phyloP scores from a whole-genome alignment of 768 basidiomycete species.

The Pilatotrama ljubarskyi region DNA sequence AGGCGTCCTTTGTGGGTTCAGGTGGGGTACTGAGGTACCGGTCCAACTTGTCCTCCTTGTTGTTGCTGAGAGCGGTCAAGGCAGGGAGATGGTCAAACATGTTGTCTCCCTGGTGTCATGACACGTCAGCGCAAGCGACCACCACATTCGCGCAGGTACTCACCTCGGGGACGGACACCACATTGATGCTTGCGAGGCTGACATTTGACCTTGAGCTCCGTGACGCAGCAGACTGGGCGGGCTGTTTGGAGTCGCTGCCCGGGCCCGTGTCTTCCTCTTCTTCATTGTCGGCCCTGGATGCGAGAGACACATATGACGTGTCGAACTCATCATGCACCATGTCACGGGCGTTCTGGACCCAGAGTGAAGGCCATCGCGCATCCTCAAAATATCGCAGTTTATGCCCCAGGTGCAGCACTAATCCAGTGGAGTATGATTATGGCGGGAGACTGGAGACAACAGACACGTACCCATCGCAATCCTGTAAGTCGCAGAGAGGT shows the following conservation, averaged over 20 bases:
- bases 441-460: not conserved
- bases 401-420: constrained; percentile 15
- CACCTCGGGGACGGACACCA: no score
- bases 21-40: constrained; percentile 30
- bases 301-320: not conserved
- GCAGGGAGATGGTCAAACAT: constrained; percentile 34
- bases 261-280: not conserved
- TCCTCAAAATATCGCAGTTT: constrained; percentile 17
- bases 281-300: no score
- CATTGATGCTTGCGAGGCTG: no score
- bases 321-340: not conserved
- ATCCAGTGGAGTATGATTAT: not conserved
- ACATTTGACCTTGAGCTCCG: no score
- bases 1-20: constrained; percentile 27
- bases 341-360: constrained; percentile 5
- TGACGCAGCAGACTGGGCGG: no score
- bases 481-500: constrained; percentile 33
- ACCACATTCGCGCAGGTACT: no score
- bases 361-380: constrained; percentile 3
- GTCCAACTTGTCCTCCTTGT: constrained; percentile 31
- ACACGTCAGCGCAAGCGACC: no score
- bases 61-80: constrained; percentile 9
- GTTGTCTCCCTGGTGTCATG: constrained; percentile 17
- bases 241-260: no score
- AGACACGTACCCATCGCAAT: constrained; percentile 37